Evolutionary conservation across 441 rosid genomes (phyloP).

Genomic region (Gossypium schwendimanii): DNA sequence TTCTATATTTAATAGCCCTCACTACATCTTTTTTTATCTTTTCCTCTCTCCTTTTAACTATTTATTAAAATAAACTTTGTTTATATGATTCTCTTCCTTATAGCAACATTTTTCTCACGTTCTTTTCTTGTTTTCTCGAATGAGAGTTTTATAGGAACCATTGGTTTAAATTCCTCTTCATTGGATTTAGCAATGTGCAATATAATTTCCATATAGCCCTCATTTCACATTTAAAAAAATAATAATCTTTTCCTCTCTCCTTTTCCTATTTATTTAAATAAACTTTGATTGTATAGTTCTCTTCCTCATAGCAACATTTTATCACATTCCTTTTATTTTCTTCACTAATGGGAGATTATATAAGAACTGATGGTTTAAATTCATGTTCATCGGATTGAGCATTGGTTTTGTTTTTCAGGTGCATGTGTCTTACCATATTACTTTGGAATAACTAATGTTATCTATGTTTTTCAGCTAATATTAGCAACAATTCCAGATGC

Average conservation of each 20-base stretch:
- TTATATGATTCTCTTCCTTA: background rate
- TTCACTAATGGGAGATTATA: background rate
- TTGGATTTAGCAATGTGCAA: background rate
- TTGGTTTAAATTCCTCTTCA: background rate
- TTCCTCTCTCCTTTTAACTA: background rate
- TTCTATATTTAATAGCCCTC: background rate
- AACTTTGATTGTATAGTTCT: background rate
- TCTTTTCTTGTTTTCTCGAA: background rate
- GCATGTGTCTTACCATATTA: background rate
- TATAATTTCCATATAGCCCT: background rate
- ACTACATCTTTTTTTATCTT: background rate
- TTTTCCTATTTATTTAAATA: background rate
- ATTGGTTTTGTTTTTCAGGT: background rate
- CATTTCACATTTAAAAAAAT: background rate
- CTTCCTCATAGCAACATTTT: background rate
- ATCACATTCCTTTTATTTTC: background rate
- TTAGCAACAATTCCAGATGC: conserved; percentile 69
- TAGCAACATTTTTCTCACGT: background rate
- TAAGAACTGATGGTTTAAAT: background rate
- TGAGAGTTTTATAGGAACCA: background rate
- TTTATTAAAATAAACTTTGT: background rate
- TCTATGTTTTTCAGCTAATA: conserved; percentile 54
- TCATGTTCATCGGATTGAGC: background rate
- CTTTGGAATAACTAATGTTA: conserved; percentile 20
- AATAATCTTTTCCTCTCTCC: background rate